phyloP scores from a whole-genome alignment of 192 early-diverging fungal genomes.

The Glomus cerebriforme region DNA sequence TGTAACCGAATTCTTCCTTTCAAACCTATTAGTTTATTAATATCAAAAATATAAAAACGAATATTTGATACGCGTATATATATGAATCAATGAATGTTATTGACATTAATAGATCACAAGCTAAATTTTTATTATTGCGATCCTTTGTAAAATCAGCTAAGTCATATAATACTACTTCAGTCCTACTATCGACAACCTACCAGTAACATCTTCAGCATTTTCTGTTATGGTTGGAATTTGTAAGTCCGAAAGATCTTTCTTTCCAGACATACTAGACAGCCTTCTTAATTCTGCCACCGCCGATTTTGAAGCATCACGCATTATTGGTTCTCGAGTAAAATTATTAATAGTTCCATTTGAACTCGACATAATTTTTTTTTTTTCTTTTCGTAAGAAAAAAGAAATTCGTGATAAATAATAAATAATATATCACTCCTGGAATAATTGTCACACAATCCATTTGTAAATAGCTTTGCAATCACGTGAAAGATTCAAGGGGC shows the following conservation, averaged over 20 bases:
- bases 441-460: too few relatives aligned
- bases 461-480: too few relatives aligned
- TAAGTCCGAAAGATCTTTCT: constrained; percentile 43
- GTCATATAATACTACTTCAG: not conserved
- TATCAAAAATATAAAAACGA: too few relatives aligned
- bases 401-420: too few relatives aligned
- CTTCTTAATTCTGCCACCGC: constrained; percentile 31
- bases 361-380: not conserved
- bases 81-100: not conserved
- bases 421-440: too few relatives aligned
- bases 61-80: too few relatives aligned
- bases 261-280: constrained; percentile 41
- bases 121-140: not conserved
- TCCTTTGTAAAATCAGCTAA: too few relatives aligned
- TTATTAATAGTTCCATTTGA: not conserved
- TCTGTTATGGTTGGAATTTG: constrained; percentile 50
- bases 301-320: constrained; percentile 19
- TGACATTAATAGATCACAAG: not conserved
- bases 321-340: not conserved
- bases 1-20: constrained; percentile 52
- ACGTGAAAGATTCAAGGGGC: too few relatives aligned
- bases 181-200: constrained; percentile 25
- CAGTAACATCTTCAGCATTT: constrained; percentile 45
- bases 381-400: too few relatives aligned
- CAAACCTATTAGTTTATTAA: constrained; percentile 37